phyloP scores from a whole-genome alignment of 345 rosid species.

The Moringa oleifera region DNA sequence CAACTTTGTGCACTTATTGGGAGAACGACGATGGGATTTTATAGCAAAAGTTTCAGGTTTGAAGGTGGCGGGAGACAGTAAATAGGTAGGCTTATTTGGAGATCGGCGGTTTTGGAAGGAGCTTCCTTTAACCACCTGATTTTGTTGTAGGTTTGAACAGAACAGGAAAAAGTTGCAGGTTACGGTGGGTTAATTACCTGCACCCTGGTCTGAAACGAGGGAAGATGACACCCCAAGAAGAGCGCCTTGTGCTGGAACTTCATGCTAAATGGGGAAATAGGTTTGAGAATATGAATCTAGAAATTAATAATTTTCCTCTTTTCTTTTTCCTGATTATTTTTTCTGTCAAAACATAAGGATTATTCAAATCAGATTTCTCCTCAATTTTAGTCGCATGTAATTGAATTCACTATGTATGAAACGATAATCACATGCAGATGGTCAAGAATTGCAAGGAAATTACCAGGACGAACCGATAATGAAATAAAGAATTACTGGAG shows the following conservation, averaged over 20 bases:
- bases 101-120: conserved; percentile 47
- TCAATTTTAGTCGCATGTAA: not conserved
- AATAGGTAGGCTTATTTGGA: conserved; percentile 64
- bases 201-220: conserved; percentile 98
- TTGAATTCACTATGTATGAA: not conserved
- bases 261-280: conserved; percentile 97
- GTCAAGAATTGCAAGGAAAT: conserved; percentile 89
- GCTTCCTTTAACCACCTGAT: conserved; percentile 48
- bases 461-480: conserved; percentile 95
- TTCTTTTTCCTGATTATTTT: not conserved
- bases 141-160: conserved; percentile 94
- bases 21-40: conserved; percentile 99
- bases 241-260: conserved; percentile 84
- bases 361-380: not conserved
- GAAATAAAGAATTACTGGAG: conserved; percentile 98
- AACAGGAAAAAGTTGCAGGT: conserved; percentile 99
- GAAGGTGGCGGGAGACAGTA: conserved; percentile 99
- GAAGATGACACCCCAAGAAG: conserved; percentile 92
- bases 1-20: conserved; percentile 84
- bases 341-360: not conserved
- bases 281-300: conserved; percentile 32
- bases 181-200: conserved; percentile 97
- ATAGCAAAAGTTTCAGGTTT: conserved; percentile 99
- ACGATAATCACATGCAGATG: conserved; percentile 45
- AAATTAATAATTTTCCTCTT: not conserved